A percentile compares a stretch with the other conserved stretches of the same genome.
Conservation (phyloP, 2,329 filamentous ascomycete genomes). For the Aspergillus hortae region DNA sequence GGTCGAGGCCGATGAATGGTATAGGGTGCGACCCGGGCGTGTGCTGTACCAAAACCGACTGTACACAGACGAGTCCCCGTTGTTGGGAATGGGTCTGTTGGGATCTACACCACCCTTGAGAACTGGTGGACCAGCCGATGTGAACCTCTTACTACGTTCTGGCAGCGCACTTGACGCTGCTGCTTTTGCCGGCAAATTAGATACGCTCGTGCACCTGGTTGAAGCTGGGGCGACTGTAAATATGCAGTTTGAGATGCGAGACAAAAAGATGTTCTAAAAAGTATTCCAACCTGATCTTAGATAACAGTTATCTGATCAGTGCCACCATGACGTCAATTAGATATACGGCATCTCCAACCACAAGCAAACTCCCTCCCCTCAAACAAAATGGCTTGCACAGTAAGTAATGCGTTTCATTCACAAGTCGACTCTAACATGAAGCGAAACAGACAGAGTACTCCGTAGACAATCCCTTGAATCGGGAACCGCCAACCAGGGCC, state of each 20-base stretch:
- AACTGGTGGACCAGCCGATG: not conserved
- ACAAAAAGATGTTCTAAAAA: too few species aligned
- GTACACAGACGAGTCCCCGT: not conserved
- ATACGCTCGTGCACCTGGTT: not conserved
- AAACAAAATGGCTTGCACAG: not conserved
- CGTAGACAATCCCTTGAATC: conserved; percentile 29
- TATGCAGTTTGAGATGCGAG: not conserved
- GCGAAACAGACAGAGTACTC: conserved; percentile 16
- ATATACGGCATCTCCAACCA: too few species aligned
- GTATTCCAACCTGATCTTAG: too few species aligned
- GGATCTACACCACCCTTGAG: too few species aligned
- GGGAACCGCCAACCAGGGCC: conserved; percentile 27
- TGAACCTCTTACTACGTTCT: not conserved
- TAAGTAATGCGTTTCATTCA: not conserved
- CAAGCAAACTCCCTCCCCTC: too few species aligned
- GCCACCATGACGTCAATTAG: too few species aligned
- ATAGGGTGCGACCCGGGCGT: not conserved
- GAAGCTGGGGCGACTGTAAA: not conserved
- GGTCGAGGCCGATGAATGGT: not conserved
- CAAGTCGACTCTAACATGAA: not conserved
- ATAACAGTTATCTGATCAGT: too few species aligned
- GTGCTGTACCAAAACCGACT: not conserved
- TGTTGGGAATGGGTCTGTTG: too few species aligned
- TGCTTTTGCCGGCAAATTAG: not conserved
- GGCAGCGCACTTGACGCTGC: not conserved